Base-by-base conservation (phyloP, 176 grass and related monocot species). In the Luzula sylvatica region DNA sequence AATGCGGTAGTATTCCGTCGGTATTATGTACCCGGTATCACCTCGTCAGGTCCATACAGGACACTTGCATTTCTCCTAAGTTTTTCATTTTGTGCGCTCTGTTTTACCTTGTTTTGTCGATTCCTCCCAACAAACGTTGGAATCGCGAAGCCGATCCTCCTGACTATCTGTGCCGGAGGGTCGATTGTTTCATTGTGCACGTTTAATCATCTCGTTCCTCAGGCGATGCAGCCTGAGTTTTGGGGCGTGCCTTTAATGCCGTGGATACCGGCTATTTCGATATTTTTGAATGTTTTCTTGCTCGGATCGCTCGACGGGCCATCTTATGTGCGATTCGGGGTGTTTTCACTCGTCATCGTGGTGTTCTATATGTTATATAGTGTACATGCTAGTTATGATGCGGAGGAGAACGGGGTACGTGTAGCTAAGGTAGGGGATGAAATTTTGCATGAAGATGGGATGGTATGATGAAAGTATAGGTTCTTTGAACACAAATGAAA, bases 201-300 rank as follows among this genome's bases (percentile, higher is more conserved):
- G 35, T 98, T 98, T 67, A 72, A 74, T 44, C 50, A 71, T 50
- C 49, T 82, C 4, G 92, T 98, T 52, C 81, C 92, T 24, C 80
- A 90, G 71, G 78, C 65, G n/a, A 15, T 68, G 39, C 20, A 38
- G 27, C 85, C 92, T 0, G 71, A 80, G 78, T 70, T 77, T 15
- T 90, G 92, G 92, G 92, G 85, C 30, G 85, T 98, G 20, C 92
- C 92, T n/a, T 51, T 74, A 25, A 98, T 98, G 92, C 92, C 92
- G 3, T 98, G 92, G 85, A 61, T 86, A 15, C 92, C 92, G 32
- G 85, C 92, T 1, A 41, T 77, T 7, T 98, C 92, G 13, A 72
- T 90, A 11, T 98, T 90, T 58, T 70, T 98, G 41, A 98, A 98
- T 63, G 55, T 98, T 42, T 89, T 98, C 71, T 56, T 98, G 23